Evolutionary conservation across 768 basidiomycete species (phyloP), one percentile per base, ranked within the genome.

Genomic region (Termitomyces sp.): DNA sequence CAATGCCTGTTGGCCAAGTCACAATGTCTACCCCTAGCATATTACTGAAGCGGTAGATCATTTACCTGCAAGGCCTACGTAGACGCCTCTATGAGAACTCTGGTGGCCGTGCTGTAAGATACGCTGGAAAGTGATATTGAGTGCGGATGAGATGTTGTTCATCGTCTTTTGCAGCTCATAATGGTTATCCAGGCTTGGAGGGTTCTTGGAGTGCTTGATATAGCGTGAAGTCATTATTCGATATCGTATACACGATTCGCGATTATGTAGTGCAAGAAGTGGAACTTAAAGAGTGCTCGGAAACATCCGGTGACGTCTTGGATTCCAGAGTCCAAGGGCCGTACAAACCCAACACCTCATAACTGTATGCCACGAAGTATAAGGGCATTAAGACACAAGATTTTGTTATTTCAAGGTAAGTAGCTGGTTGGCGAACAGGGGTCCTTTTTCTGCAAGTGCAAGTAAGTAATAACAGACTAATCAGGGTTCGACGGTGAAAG

Each of bases 11-110:
- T 15, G 50, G 48, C 28, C 35, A 4, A 45, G 52, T 44, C 22
- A 35, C 15, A 6, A 56, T 46, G 46, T 48, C n/a, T 33, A 28
- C 24, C 11, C 39, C 44, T 4, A 4, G 1, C 4, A 16, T 50
- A 8, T 2, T 1, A 22, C n/a, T 9, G 28, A 35, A 35, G 18
- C 11, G n/a, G 5, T 1, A 35, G 22, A 7, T 50, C 12, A 58
- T 57, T 55, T 49, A 65, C 66, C 66, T 67, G 62, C 49, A 35
- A 62, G 51, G 7, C 64, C 66, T n/a, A 58, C 18, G 15, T 67
- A 67, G 7, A 67, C 45, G 16, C 57, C 45, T 44, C 57, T 51
- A 28, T 49, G 55, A n/a, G 44, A 52, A 46, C 18, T 42, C 7
- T 59, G 52, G 12, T 57, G 24, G 22, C 45, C 49, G 39, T 59